Percentiles rank a stretch among this genome's conserved stretches.
Conservation (phyloP, 2,329 filamentous ascomycete species). For the Epichloe hybrida region DNA sequence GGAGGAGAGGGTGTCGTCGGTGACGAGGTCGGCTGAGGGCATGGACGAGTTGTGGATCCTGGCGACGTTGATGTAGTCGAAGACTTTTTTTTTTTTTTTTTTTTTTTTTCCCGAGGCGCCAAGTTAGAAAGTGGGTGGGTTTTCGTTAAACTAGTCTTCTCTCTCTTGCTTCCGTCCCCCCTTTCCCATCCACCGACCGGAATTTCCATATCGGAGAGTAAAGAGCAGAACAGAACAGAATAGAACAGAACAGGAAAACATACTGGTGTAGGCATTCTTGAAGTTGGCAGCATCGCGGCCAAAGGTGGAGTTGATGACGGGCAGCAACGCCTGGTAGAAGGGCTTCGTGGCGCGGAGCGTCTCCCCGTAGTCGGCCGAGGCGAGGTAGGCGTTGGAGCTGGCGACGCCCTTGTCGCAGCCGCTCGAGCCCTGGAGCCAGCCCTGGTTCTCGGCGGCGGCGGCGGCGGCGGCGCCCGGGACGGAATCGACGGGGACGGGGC, state of each 20-base stretch:
- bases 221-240: too few relatives aligned
- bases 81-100: constrained; percentile 31
- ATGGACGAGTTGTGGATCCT: constrained; percentile 49
- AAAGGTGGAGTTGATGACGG: constrained; percentile 42
- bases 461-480: constrained; percentile 35
- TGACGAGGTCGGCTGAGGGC: constrained; percentile 44
- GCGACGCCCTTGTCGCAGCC: constrained; percentile 41
- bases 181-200: too few relatives aligned
- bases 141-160: too few relatives aligned
- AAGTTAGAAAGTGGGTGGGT: too few relatives aligned
- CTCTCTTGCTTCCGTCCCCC: too few relatives aligned
- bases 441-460: constrained; percentile 40
- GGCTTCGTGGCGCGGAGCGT: constrained; percentile 38
- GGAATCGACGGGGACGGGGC: constrained; percentile 36
- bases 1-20: constrained; percentile 42
- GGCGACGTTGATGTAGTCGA: constrained; percentile 46
- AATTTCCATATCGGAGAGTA: too few relatives aligned
- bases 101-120: too few relatives aligned
- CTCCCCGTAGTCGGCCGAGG: constrained; percentile 30
- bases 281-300: constrained; percentile 32
- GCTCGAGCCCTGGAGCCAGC: constrained; percentile 45
- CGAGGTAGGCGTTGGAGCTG: constrained; percentile 42
- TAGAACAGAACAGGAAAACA: constrained; percentile 9
- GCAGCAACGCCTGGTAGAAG: constrained; percentile 43
- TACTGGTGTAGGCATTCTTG: constrained; percentile 49